Conservation (phyloP, 306 rosid species). For the Rosa chinensis region DNA sequence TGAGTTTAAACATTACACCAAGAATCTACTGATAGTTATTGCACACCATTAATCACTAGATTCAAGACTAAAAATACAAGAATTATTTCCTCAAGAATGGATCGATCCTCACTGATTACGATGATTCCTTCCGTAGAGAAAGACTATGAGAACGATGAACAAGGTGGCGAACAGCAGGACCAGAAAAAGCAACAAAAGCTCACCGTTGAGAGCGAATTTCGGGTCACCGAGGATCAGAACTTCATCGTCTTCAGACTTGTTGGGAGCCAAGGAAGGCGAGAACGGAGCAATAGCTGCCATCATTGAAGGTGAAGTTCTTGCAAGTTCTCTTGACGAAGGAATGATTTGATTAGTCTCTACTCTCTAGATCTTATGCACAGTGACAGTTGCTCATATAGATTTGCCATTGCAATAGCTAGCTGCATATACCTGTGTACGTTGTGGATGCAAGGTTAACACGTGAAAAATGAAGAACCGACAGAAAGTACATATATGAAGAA, state of each 20-base stretch:
- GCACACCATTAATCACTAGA: neutral
- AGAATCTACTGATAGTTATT: neutral
- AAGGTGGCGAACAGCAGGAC: constrained; percentile 33
- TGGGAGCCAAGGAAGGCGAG: constrained; percentile 34
- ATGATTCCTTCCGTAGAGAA: constrained; percentile 1
- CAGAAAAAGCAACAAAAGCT: constrained; percentile 40
- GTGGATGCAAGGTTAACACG: neutral
- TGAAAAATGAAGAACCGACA: neutral
- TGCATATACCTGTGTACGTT: neutral
- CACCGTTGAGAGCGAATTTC: constrained; percentile 38
- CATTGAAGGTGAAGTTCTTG: neutral
- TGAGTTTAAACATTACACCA: neutral
- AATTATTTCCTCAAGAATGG: neutral
- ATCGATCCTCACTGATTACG: neutral
- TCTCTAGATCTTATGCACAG: neutral
- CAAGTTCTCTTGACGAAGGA: neutral
- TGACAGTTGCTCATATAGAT: neutral
- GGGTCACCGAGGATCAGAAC: constrained; percentile 31
- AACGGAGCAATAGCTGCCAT: constrained; percentile 26
- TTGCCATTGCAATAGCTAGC: neutral
- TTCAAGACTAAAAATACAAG: neutral
- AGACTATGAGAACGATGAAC: constrained; percentile 16
- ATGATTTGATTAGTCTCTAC: neutral
- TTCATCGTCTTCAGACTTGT: constrained; percentile 5
- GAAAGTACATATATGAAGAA: neutral